These are phyloP conservation scores for Fusarium cicatricum DNA, from an alignment of 2,329 filamentous ascomycete species.

Conservation along the genomic window DNA sequence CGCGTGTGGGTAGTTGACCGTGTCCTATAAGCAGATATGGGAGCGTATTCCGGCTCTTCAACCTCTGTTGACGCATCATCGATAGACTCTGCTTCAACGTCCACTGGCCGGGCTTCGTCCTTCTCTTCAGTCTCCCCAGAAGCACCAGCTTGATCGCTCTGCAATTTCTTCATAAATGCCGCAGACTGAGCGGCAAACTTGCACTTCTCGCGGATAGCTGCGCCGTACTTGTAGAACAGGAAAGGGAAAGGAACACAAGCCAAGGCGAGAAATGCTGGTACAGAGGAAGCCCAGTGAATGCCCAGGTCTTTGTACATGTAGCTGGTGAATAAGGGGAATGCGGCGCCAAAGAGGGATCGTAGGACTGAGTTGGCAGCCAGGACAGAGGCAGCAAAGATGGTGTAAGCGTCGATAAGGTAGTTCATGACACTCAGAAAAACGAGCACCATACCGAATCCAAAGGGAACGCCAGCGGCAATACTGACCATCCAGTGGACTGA, in stretches of 20 bases:
- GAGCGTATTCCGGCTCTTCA: conserved; percentile 29
- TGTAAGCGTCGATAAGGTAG: conserved; percentile 35
- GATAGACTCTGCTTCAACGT: conserved; percentile 14
- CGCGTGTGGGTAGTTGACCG: conserved; percentile 21
- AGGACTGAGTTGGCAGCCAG: conserved; percentile 30
- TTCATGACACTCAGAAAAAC: conserved; percentile 37
- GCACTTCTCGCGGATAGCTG: conserved; percentile 32
- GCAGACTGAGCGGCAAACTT: conserved; percentile 33
- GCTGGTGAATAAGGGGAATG: conserved; percentile 30
- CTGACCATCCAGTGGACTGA: conserved; percentile 62
- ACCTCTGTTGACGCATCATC: conserved; percentile 29
- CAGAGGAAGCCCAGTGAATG: conserved; percentile 32
- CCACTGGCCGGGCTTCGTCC: conserved; percentile 8
- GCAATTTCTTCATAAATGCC: conserved; percentile 33
- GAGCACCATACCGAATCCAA: conserved; percentile 65
- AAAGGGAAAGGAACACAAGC: conserved; percentile 36
- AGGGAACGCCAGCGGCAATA: conserved; percentile 48
- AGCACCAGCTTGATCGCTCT: conserved; percentile 5
- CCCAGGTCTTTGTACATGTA: conserved; percentile 34
- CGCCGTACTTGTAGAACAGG: conserved; percentile 35
- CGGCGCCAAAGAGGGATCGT: conserved; percentile 32
- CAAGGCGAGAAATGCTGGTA: conserved; percentile 28
- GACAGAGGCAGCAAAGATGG: conserved; percentile 33
- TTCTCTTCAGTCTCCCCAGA: conserved; percentile 22
- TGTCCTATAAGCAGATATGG: conserved; percentile 15